Base-by-base conservation (phyloP, 176 grass and related monocot genomes). In the Cenchrus americanus region DNA sequence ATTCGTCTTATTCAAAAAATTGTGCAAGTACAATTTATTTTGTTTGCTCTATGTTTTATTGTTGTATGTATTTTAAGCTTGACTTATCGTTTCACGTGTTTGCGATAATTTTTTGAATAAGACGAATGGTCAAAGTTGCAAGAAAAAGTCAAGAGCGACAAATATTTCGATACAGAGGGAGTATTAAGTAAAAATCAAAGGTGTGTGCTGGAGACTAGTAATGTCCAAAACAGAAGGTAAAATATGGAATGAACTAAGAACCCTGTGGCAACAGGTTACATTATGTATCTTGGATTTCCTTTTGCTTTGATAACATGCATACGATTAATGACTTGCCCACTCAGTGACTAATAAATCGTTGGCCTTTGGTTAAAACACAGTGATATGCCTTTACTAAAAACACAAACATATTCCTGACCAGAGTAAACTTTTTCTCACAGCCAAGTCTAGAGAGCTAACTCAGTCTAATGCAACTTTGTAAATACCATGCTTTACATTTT, bases 361-460 rank as follows among this genome's bases (percentile, higher is more conserved):
- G 44, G n/a, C 27, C 68, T 75, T 63, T 42, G 19, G 55, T 46
- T 72, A 55, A 19, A 55, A 53, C 0, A 79, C 10, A 76, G 50
- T 41, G 17, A 65, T 44, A 44, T 44, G 43, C 43, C 43, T 44
- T 44, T 44, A 44, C 43, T 44, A 44, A 44, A 44, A 44, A 44
- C 43, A 44, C 43, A 44, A 44, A 44, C 43, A 44, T 2, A 42
- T 47, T 12, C 52, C 50, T 67, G 37, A 74, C 32, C 68, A 75
- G 60, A 51, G 66, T 65, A n/a, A 8, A 66, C 12, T 59, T 50
- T 66, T 58, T 32, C 47, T 77, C 55, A 81, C 14, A 7, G 47
- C 30, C 71, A 85, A 49, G 19, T 81, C 60, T 64, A 52, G 24
- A 52, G 24, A 40, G 26, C 27, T 21, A 85, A 42, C 63, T 80